Conservation (phyloP, 2,329 filamentous ascomycete species). For the Bipolaris zeicola region DNA sequence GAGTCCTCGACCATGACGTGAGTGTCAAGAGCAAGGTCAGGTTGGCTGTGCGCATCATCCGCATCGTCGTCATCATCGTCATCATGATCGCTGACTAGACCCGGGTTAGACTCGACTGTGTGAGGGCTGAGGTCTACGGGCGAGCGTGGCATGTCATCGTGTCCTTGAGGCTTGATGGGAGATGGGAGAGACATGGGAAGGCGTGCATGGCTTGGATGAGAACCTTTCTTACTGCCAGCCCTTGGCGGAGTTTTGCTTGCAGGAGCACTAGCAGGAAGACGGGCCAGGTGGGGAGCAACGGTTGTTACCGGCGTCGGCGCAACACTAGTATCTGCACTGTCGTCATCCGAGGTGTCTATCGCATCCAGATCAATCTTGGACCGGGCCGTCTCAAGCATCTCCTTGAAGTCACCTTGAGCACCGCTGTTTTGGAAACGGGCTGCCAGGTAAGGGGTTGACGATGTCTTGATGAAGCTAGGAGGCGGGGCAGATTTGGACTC, state of each 20-base stretch:
- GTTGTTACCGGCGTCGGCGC: slow-evolving; percentile 36
- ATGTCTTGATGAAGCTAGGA: slow-evolving; percentile 45
- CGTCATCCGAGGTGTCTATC: slow-evolving; percentile 46
- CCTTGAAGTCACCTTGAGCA: slow-evolving; percentile 48
- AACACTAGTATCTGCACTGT: slow-evolving; percentile 36
- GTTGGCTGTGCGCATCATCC: slow-evolving; percentile 45
- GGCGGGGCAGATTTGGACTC: slow-evolving; percentile 18
- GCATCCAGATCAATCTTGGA: slow-evolving; percentile 46
- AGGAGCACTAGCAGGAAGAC: slow-evolving; percentile 38
- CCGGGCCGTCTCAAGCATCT: slow-evolving; percentile 44
- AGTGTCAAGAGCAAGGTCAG: slow-evolving; percentile 44
- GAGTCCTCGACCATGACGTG: slow-evolving; percentile 48
- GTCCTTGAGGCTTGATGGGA: slow-evolving; percentile 32
- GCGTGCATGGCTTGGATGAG: slow-evolving; percentile 33
- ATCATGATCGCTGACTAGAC: slow-evolving; percentile 57
- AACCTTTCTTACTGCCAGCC: slow-evolving; percentile 43
- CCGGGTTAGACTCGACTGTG: slow-evolving; percentile 56
- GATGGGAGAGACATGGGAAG: slow-evolving; percentile 41
- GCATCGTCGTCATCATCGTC: slow-evolving; percentile 55
- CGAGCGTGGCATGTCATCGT: slow-evolving; percentile 40
- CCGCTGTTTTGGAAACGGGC: slow-evolving; percentile 49
- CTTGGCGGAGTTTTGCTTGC: slow-evolving; percentile 40
- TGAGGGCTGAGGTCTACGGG: slow-evolving; percentile 54
- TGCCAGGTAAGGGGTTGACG: slow-evolving; percentile 51
- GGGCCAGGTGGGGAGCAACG: slow-evolving; percentile 39